Percentiles rank a stretch among this genome's conserved stretches.
Evolutionary conservation across 148 eudicot species (phyloP).

Genomic region (Fagopyrum homotropicum): DNA sequence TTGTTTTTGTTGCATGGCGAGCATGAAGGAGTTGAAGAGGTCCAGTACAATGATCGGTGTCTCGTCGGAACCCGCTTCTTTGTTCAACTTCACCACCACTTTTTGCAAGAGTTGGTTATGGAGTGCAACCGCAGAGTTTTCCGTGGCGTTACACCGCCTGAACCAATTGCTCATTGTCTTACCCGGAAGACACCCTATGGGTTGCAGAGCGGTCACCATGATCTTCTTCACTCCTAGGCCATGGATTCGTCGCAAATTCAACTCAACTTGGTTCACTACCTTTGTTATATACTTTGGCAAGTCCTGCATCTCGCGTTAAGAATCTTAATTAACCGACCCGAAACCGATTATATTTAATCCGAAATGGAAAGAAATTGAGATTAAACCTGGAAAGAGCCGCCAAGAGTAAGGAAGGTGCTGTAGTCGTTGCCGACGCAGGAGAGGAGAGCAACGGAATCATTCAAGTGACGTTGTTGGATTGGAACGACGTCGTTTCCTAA

Average conservation of each 20-base stretch:
- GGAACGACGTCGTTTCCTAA: slow-evolving; percentile 18
- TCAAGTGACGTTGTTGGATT: slow-evolving; percentile 11
- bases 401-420: background rate
- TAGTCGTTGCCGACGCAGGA: slow-evolving; percentile 16
- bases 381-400: slow-evolving; percentile 33
- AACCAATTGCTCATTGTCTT: background rate
- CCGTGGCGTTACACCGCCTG: slow-evolving; percentile 33
- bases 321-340: too few species aligned
- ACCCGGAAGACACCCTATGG: slow-evolving; percentile 12
- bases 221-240: slow-evolving; percentile 10
- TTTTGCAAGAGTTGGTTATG: slow-evolving; percentile 45
- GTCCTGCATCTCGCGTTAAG: background rate
- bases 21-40: slow-evolving; percentile 38
- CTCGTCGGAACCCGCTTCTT: background rate
- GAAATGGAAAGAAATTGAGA: background rate
- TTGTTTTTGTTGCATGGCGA: slow-evolving; percentile 38
- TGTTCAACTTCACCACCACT: slow-evolving; percentile 42
- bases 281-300: background rate
- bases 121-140: slow-evolving; percentile 26
- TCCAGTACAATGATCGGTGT: slow-evolving; percentile 30
- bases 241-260: background rate
- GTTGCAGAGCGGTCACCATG: slow-evolving; percentile 4
- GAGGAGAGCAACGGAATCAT: slow-evolving; percentile 12
- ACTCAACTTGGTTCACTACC: slow-evolving; percentile 10
- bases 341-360: too few species aligned